Conservation (phyloP, 352 stramenopile genomes). For the Globisporangium cylindrosporum region DNA sequence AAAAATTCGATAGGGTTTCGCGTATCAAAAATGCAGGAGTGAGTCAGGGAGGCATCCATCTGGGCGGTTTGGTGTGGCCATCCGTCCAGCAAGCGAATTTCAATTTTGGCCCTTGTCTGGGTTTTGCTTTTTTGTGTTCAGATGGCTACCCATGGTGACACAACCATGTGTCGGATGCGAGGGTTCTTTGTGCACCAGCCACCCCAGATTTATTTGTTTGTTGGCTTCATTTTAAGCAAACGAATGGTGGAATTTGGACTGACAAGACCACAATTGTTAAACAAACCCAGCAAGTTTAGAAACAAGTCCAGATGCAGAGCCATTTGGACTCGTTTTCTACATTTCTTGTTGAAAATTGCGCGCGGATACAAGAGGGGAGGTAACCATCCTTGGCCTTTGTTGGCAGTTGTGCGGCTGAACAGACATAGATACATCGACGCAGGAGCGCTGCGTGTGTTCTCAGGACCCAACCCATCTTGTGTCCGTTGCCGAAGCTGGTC, state of each 20-base stretch:
- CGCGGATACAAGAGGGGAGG: no score
- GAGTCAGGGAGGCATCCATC: background rate
- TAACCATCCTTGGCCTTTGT: background rate
- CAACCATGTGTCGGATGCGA: background rate
- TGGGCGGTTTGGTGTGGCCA: background rate
- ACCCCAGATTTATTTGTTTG: background rate
- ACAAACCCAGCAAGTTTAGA: background rate
- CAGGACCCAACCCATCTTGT: background rate
- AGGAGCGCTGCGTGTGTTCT: background rate
- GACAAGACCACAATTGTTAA: background rate
- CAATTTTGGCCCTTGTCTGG: background rate
- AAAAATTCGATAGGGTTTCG: background rate
- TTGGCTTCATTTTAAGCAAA: background rate
- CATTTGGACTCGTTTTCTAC: background rate
- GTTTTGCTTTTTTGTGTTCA: background rate
- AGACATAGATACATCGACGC: background rate
- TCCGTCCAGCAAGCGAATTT: background rate
- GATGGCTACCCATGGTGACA: background rate
- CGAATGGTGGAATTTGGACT: background rate
- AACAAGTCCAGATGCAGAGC: background rate
- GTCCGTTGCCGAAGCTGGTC: no score
- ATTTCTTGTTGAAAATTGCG: no score
- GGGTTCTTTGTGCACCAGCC: background rate
- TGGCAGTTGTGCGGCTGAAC: background rate
- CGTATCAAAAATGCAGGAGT: background rate